These are phyloP conservation scores for Hypomontagnella monticulosa DNA, from an alignment of 495 filamentous ascomycete genomes.

Conservation along the genomic window DNA sequence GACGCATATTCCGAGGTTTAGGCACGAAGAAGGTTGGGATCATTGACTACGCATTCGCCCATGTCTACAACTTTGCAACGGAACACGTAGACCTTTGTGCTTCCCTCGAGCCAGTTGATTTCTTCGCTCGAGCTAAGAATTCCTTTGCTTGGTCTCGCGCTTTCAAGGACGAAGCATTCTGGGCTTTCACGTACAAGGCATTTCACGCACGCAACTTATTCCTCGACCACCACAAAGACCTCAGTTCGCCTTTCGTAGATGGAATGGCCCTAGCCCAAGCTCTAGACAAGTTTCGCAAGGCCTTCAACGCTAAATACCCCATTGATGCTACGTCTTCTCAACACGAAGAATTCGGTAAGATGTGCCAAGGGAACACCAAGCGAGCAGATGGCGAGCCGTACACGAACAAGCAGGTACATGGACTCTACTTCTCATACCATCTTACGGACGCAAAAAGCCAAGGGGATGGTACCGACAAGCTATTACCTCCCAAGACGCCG, in stretches of 20 bases:
- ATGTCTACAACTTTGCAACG: constrained; percentile 28
- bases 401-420: neutral
- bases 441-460: constrained; percentile 6
- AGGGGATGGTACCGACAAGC: constrained; percentile 35
- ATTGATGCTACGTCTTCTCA: neutral
- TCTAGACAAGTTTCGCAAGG: constrained; percentile 25
- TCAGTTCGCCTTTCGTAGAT: neutral
- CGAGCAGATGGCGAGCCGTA: constrained; percentile 2
- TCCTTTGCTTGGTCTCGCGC: constrained; percentile 18
- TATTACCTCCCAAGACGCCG: no score
- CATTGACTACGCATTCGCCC: constrained; percentile 10
- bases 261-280: constrained; percentile 9
- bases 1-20: no score
- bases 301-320: constrained; percentile 9
- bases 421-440: constrained; percentile 21
- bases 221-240: neutral
- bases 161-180: constrained; percentile 29
- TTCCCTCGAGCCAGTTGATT: constrained; percentile 9
- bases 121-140: constrained; percentile 30
- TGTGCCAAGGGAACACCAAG: constrained; percentile 24
- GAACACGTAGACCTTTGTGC: constrained; percentile 18
- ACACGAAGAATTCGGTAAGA: neutral
- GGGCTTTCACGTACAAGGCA: constrained; percentile 40
- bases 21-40: no score
- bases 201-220: constrained; percentile 35